Base-by-base conservation (phyloP, 805 yeast species). In the Cyberlindnera americana region DNA sequence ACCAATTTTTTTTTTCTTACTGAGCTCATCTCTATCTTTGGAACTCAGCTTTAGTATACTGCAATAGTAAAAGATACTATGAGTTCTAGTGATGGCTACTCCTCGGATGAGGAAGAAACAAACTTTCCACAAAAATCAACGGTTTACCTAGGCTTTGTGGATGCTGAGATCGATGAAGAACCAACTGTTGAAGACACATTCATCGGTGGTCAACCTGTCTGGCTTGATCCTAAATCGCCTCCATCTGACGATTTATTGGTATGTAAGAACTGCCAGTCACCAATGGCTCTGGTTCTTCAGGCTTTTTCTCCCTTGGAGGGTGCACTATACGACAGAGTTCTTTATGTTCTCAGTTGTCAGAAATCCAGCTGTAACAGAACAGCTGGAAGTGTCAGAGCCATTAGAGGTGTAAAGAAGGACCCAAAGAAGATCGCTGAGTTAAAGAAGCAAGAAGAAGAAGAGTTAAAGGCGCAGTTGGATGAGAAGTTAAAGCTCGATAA, bases 281-380 rank as follows among this genome's bases (percentile, higher is more conserved):
- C 68, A 13, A 72, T 88, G 81, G 76, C 83, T 12, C 62, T 91
- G 33, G 65, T 90, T 22, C 61, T 82, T 1, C 98, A 93, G 58
- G 83, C 91, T 2, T 83, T 73, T 61, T 83, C 95, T 0, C 95
- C 95, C 1, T 61, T 90, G 29, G 86, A 80, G 24, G 73, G 73
- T 25, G 70, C 81, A 10, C 67, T 78, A 29, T 88, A 90, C 56
- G 96, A 87, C 53, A 75, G 99, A 44, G 79, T 78, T 3, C 61
- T 93, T 14, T 93, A 91, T 54, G 71, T 93, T 0, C 85, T 91
- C 57, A 78, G 80, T 2, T 93, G 99, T 62, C 56, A 66, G 14
- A 73, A 75, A 31, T 65, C 76, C 17, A 50, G 62, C 0, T 93
- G 99, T 59, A 72, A 83, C 32, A 70, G 86, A 46, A 74, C 76